Base-by-base conservation (phyloP, 169 alveolate genomes). In the Cryptosporidium andersoni region DNA sequence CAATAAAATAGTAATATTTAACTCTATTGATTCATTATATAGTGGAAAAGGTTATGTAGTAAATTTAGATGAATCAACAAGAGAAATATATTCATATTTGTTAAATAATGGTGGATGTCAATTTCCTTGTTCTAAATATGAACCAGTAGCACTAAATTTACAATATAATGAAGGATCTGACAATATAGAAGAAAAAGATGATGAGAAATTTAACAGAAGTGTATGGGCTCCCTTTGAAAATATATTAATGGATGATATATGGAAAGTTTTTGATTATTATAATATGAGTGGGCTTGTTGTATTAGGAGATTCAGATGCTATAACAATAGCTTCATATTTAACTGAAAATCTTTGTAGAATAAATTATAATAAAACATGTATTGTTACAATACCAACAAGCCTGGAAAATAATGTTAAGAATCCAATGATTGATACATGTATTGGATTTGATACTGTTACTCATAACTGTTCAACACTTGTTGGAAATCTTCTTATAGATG, bases 371-470 rank as follows among this genome's bases (percentile, higher is more conserved):
- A 68, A 74, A 16, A 74, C 60, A 45, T 68, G 74, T 63, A 91
- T 94, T 16, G 82, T 92, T 37, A 94, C 90, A n/a, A 89, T 94
- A 14, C 97, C 97, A 0, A 82, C 92, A 81, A 91, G 95, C 3
- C 81, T 94, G 8, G 95, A 93, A 74, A 93, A 92, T 16, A 93
- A 92, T 74, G 88, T 94, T 64, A 81, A 89, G 63, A 93, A 93
- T 67, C 90, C 81, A 55, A 82, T 90, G 89, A 74, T 93, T 16
- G 94, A 92, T 65, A 81, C 93, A 6, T 81, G 93, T 4, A 82
- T 94, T 64, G 97, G 97, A 11, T 94, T 94, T 81, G 97, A 94
- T 65, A 81, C 95, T 40, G 96, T 95, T 8, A 89, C 96, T 1
- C 91, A 91, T 90, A 89, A 90, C 12, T 90, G 90, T 81, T 89